phyloP scores from a whole-genome alignment of 2,329 filamentous ascomycete species.

The Diplodia sapinea region DNA sequence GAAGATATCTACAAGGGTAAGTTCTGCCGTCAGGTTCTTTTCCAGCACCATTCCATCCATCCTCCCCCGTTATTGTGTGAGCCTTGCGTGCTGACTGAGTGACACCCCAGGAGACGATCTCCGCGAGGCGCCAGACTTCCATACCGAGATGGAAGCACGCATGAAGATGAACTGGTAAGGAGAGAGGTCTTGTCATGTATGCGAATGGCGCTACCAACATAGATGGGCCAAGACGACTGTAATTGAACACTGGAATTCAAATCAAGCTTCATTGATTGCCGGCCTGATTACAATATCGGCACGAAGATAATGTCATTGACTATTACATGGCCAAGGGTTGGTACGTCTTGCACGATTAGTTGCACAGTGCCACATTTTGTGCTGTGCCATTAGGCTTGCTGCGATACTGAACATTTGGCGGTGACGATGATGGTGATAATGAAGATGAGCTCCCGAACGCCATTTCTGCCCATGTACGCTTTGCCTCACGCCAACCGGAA shows the following conservation, averaged over 20 bases:
- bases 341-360: neutral
- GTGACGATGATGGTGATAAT: conserved; percentile 1
- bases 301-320: neutral
- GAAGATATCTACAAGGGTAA: conserved; percentile 87
- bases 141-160: conserved; percentile 93
- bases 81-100: conserved; percentile 16
- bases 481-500: conserved; percentile 24
- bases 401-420: neutral
- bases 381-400: conserved; percentile 4
- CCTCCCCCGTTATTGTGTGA: too few species aligned
- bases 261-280: neutral
- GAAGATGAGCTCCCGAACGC: conserved; percentile 27
- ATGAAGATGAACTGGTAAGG: conserved; percentile 72
- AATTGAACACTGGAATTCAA: conserved; percentile 9
- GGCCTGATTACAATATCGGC: neutral
- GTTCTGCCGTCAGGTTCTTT: conserved; percentile 35
- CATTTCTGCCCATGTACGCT: conserved; percentile 27
- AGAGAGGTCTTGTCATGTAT: neutral
- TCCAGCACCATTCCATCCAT: neutral
- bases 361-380: neutral
- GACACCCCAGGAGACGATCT: conserved; percentile 65
- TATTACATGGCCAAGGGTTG: neutral
- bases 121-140: conserved; percentile 72
- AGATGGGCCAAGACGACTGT: conserved; percentile 19
- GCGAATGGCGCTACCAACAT: conserved; percentile 1